Conservation (phyloP, 2,329 filamentous ascomycete genomes). For the Rhytidhysteron rufulum region DNA sequence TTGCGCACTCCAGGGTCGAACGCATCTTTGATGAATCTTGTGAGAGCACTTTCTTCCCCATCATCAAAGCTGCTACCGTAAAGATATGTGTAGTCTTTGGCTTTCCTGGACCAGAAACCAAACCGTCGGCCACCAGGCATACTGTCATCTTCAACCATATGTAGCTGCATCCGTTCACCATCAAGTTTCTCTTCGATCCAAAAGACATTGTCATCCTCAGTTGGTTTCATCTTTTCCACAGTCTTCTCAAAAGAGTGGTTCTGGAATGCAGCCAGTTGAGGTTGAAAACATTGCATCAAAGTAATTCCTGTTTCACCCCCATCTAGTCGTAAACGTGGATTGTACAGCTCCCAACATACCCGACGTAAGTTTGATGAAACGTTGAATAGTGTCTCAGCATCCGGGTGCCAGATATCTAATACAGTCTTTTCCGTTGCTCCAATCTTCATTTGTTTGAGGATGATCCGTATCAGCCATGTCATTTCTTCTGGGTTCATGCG, state of each 20-base stretch:
- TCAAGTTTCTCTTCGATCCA: constrained; percentile 99
- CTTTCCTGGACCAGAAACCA: constrained; percentile 90
- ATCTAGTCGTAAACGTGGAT: constrained; percentile 68
- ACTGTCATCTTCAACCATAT: constrained; percentile 71
- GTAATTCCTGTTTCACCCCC: constrained; percentile 70
- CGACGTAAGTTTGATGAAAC: constrained; percentile 85
- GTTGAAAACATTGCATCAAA: constrained; percentile 94
- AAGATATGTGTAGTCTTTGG: constrained; percentile 92
- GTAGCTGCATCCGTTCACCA: constrained; percentile 94
- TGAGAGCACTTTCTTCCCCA: constrained; percentile 66
- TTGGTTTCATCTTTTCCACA: constrained; percentile 63
- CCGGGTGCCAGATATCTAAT: constrained; percentile 61
- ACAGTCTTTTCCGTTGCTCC: constrained; percentile 85
- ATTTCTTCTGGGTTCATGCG: constrained; percentile 92
- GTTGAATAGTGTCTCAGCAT: constrained; percentile 63
- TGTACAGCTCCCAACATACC: constrained; percentile 90
- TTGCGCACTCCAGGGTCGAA: constrained; percentile 77
- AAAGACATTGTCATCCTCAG: constrained; percentile 70
- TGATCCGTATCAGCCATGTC: constrained; percentile 90
- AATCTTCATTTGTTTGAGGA: constrained; percentile 74
- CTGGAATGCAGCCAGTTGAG: constrained; percentile 90
- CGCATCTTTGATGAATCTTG: constrained; percentile 71
- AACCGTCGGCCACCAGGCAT: constrained; percentile 70
- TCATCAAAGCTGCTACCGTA: constrained; percentile 78
- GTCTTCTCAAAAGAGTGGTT: constrained; percentile 77